Evolutionary conservation across 108 stramenopile species (phyloP), one percentile per base, ranked within the genome.

Genomic region (Stephanodiscus minutulus): DNA sequence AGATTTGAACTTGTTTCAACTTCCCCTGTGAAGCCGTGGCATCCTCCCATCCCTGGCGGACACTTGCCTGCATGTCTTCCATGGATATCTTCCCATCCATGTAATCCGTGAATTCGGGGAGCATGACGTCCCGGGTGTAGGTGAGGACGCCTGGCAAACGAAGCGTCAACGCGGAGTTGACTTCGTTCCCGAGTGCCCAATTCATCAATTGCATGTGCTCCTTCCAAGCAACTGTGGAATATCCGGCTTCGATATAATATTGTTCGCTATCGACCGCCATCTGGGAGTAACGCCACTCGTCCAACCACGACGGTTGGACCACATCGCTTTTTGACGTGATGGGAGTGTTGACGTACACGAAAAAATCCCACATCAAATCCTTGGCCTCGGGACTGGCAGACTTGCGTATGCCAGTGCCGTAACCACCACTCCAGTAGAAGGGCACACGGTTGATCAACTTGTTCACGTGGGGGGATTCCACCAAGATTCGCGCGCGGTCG

Each of bases 361-460:
- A 81, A 63, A 75, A 81, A 21, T 81, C 80, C 36, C 65, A 81
- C 80, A 81, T 74, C 10, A 81, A 37, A 64, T 81, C 74, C 54
- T 81, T 81, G 21, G 15, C 47, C 3, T 29, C 49, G 24, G 46
- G 55, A 7, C 63, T 36, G 24, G 80, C 73, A 31, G 59, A 61
- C 59, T 81, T 81, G 47, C 80, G 64, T 24, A 81, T 81, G 24
- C 64, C 66, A 21, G 66, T 73, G 20, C 70, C 79, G 50, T 72
- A 79, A 21, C 80, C 80, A 17, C 80, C 80, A 56, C 64, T 66
- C 80, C 80, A 81, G 46, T 70, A 81, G 54, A 81, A 81, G 12
- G 80, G 80, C n/a, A 70, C 80, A 7, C 80, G 73, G 46, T 81
- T 81, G 62, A 81, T 75, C 7, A 70, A 21, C 41, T 81, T 55